Percentiles rank a stretch among this genome's conserved stretches.
Conservation (phyloP, 169 alveolate genomes). For the Cryptosporidium ryanae region DNA sequence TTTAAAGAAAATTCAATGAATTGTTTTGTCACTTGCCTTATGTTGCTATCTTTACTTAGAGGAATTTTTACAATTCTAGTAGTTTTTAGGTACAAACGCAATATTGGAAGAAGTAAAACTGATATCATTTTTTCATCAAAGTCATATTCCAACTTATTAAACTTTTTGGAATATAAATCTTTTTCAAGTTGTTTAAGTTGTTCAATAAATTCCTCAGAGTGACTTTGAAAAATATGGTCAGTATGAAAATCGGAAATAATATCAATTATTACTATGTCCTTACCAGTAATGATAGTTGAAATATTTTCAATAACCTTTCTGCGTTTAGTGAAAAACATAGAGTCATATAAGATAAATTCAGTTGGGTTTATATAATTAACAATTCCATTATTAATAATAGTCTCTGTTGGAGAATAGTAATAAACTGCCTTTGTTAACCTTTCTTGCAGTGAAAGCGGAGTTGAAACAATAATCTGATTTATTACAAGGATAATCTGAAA, state of each 20-base stretch:
- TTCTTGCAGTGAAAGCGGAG: conserved; percentile 51
- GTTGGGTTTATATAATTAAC: conserved; percentile 36
- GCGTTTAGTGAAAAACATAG: conserved; percentile 9
- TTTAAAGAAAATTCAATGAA: conserved; percentile 51
- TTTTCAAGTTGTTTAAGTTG: conserved; percentile 8
- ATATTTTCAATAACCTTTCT: conserved; percentile 1
- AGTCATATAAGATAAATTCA: conserved; percentile 42
- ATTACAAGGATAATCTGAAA: conserved; percentile 54
- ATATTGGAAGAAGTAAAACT: conserved; percentile 17
- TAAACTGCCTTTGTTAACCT: neutral
- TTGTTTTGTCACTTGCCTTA: conserved; percentile 6
- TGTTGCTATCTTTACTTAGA: conserved; percentile 9
- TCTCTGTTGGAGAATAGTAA: neutral
- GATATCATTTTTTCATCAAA: conserved; percentile 42
- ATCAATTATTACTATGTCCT: conserved; percentile 51
- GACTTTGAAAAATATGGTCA: neutral
- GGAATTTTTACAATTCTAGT: conserved; percentile 63
- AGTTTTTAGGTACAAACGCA: conserved; percentile 29
- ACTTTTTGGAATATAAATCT: neutral
- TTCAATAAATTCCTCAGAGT: conserved; percentile 9
- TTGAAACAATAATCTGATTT: conserved; percentile 15
- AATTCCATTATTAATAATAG: neutral
- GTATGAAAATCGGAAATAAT: conserved; percentile 20
- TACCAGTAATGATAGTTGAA: conserved; percentile 24
- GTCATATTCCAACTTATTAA: neutral